Base-by-base conservation (phyloP, 2,329 filamentous ascomycete genomes). In the Exophiala calicioides region DNA sequence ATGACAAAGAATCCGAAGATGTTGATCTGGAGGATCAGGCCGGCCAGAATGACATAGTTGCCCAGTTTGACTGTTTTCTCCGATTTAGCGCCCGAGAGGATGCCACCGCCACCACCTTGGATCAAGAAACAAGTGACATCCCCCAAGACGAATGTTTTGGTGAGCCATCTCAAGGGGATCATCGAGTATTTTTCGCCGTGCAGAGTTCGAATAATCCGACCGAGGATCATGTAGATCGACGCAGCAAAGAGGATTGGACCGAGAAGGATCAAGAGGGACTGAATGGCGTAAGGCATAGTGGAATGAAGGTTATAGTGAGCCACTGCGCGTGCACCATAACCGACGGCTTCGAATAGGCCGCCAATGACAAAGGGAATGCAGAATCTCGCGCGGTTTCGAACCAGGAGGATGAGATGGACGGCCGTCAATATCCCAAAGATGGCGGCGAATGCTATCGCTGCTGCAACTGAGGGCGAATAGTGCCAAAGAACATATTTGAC, bases 1-100 rank as follows among this genome's bases (percentile, higher is more conserved):
- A 72, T 43, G 27, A 77, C 63, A 56, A 84, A 85, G 29, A 82
- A 63, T 18, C 68, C 70, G 51, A 84, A 82, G 47, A 78, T 72
- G 34, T 78, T 31, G 15, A 84, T 69, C 57, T 85, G 81, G 10
- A 82, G 60, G 23, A 77, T 60, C 1, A 85, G 64, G 2, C 81
- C 81, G 1, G 56, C 74, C 4, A 82, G 62, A 13, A 84, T 73
- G 24, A 57, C 51, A 15, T 53, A 44, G 13, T 50, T 26, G 12
- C 46, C 41, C 4, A 27, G 7, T 5, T 55, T 31, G 13, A 54
- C 30, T 8, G 26, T 43, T 5, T 10, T 16, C 9, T 38, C 23
- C 10, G 36, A 45, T 3, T 43, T 34, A n/a, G 44, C 52, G 4
- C 16, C 35, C 9, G 52, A 32, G 6, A 53, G 19, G 16, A 57